Conservation (phyloP, 2,329 filamentous ascomycete genomes). For the Trichoderma sp. region DNA sequence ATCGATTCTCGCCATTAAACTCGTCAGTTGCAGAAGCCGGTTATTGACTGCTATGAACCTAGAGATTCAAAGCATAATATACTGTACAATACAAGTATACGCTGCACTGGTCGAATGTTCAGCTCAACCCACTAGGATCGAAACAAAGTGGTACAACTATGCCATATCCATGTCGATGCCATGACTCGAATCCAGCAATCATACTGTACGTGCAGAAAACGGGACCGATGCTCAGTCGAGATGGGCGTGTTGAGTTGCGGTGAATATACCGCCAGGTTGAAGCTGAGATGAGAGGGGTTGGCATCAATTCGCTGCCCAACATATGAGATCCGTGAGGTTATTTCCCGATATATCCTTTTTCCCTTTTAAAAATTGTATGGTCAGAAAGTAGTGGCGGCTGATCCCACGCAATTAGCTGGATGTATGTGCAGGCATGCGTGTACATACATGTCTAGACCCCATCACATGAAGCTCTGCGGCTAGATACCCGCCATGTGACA, state of each 20-base stretch:
- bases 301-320: background rate
- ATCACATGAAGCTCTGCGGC: conserved; percentile 10
- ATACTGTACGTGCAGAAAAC: background rate
- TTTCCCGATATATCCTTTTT: background rate
- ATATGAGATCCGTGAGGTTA: background rate
- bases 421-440: background rate
- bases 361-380: background rate
- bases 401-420: background rate
- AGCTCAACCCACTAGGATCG: background rate
- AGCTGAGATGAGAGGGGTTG: background rate
- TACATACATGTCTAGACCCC: background rate
- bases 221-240: background rate
- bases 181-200: background rate
- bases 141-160: background rate
- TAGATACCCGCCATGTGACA: conserved; percentile 13
- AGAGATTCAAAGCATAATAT: background rate
- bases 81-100: background rate
- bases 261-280: background rate
- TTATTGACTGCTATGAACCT: background rate
- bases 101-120: background rate
- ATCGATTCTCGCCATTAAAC: background rate
- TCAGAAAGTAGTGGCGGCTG: background rate
- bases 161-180: background rate
- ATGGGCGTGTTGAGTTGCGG: background rate
- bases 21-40: background rate